Evolutionary conservation across 2,329 filamentous ascomycete species (phyloP).

Genomic region (Zymoseptoria crescenta): DNA sequence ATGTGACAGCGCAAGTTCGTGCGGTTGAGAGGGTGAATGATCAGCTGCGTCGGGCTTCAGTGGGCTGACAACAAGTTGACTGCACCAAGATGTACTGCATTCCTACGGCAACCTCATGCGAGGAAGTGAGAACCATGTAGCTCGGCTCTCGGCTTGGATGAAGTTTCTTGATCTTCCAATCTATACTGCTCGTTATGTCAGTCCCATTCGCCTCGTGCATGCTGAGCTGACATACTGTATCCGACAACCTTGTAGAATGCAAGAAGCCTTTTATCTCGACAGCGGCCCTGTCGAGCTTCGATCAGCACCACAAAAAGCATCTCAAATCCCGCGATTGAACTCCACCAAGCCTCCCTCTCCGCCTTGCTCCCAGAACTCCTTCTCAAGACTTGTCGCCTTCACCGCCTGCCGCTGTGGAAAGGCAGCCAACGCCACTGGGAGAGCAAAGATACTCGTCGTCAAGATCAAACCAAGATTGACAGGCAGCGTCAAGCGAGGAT

Average conservation of each 20-base stretch:
- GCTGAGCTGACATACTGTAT: neutral
- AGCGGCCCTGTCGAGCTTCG: neutral
- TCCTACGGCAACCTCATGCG: neutral
- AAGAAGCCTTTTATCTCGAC: neutral
- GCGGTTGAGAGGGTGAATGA: neutral
- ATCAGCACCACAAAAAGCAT: neutral
- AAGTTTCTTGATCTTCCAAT: neutral
- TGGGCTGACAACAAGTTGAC: neutral
- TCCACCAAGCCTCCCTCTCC: conserved; percentile 78
- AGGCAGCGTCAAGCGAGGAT: conserved; percentile 69
- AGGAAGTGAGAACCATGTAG: neutral
- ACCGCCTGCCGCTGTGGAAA: conserved; percentile 90
- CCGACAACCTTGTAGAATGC: neutral
- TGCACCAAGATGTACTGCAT: neutral
- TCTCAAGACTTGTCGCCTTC: conserved; percentile 65
- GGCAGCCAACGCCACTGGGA: conserved; percentile 81
- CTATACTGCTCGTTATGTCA: neutral
- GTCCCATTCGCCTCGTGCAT: neutral
- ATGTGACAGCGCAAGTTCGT: neutral
- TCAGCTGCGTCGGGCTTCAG: no score
- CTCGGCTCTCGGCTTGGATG: neutral
- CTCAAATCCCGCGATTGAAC: conserved; percentile 85
- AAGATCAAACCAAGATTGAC: conserved; percentile 84
- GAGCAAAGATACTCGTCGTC: conserved; percentile 74
- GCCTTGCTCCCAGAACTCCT: conserved; percentile 75